Base-by-base conservation (phyloP, 345 rosid genomes). In the Anastatica hierochuntica region DNA sequence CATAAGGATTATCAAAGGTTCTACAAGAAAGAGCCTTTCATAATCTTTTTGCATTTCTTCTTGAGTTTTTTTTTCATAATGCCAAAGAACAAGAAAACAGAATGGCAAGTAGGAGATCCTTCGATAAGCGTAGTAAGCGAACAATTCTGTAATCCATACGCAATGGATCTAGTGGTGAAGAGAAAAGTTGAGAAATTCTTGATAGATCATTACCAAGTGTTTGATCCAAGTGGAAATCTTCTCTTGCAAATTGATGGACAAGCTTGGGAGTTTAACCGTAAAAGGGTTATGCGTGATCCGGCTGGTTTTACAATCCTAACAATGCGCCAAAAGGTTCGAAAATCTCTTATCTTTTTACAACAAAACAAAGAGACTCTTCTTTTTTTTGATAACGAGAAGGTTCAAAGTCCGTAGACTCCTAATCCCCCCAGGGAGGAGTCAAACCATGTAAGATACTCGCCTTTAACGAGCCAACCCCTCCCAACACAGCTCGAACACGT, bases 161-260 rank as follows among this genome's bases (percentile, higher is more conserved):
- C 78, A 2, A 49, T 77, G 77, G 84, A 79, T 47, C 43, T 85
- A 34, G 2, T 63, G 26, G 90, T 85, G 5, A 85, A 67, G 72
- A 85, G 73, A 58, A 78, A 68, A 63, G 55, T 82, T 23, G 77
- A 74, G 4, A 69, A 70, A 2, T 34, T 82, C 2, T 69, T 76
- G 0, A 76, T 63, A 4, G 72, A 76, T 27, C 70, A 67, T 23
- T 74, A 65, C 30, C 74, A 88, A 29, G 81, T 72, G 23, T 75
- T 49, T 49, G 95, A 84, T 67, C 14, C 49, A 9, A 74, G 68
- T 7, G 90, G 90, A 16, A 85, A 85, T 50, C 61, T 77, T 6
- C 82, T 80, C n/a, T 79, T 85, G 2, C 77, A 78, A 23, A 65
- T 80, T 9, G 88, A 83, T 45, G 90, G 88, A 9, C 72, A 75